Conservation (phyloP, 805 yeast genomes). For the Candida montana region DNA sequence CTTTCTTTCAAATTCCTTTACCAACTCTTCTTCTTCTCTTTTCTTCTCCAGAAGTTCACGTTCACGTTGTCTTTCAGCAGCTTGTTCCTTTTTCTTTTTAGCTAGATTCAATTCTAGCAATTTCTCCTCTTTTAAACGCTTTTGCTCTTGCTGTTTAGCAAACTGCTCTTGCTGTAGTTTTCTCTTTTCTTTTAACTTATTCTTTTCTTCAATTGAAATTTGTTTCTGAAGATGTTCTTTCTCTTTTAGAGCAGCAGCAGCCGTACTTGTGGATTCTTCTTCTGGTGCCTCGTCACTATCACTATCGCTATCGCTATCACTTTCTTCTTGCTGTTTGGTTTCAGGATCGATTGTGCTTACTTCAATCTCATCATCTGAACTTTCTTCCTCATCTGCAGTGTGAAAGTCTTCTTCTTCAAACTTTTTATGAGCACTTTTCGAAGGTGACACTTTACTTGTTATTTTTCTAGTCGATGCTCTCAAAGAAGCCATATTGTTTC, state of each 20-base stretch:
- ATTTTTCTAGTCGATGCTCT: background rate
- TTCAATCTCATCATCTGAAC: slow-evolving; percentile 13
- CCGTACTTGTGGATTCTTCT: slow-evolving; percentile 35
- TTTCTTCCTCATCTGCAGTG: slow-evolving; percentile 17
- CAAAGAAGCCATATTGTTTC: background rate
- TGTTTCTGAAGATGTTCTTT: slow-evolving; percentile 25
- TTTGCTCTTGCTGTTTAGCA: slow-evolving; percentile 21
- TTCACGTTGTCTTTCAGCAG: slow-evolving; percentile 11
- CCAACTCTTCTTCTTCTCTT: slow-evolving; percentile 17
- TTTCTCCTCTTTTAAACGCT: slow-evolving; percentile 17
- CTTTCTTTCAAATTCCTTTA: slow-evolving; percentile 13
- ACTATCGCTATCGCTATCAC: slow-evolving; percentile 26
- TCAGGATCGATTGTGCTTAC: slow-evolving; percentile 8
- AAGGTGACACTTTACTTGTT: background rate
- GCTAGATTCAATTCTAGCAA: slow-evolving; percentile 16
- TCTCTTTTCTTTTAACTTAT: slow-evolving; percentile 25
- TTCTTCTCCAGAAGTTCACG: slow-evolving; percentile 12
- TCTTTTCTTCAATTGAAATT: slow-evolving; percentile 21
- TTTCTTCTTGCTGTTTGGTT: slow-evolving; percentile 15
- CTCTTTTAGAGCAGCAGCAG: slow-evolving; percentile 15
- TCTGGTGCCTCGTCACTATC: slow-evolving; percentile 46
- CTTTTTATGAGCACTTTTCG: slow-evolving; percentile 11
- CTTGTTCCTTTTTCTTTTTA: slow-evolving; percentile 18
- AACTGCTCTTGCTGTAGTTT: slow-evolving; percentile 21
- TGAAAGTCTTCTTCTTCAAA: slow-evolving; percentile 16